A percentile compares a stretch with the other conserved stretches of the same genome.
These are phyloP conservation scores for Gelatoporia subvermispora DNA, from an alignment of 768 basidiomycete species.

Conservation along the genomic window DNA sequence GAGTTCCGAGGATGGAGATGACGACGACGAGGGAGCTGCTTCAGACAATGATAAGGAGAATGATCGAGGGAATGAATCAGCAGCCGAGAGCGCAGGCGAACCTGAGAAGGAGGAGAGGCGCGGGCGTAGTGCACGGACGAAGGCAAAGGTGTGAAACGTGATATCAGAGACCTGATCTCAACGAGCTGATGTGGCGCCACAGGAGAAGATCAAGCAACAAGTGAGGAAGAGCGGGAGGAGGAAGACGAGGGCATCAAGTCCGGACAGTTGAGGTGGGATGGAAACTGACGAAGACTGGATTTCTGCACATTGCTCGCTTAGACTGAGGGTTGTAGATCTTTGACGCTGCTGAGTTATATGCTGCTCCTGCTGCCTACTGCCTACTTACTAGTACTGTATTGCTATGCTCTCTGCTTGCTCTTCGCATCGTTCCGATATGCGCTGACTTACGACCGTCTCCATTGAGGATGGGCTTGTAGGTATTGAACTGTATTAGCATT, in stretches of 20 bases:
- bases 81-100: conserved; percentile 14
- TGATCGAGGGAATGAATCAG: conserved; percentile 12
- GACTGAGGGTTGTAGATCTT: too few relatives aligned
- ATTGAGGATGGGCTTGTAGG: too few relatives aligned
- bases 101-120: conserved; percentile 21
- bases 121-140: conserved; percentile 27
- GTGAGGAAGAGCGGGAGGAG: conserved; percentile 15
- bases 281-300: too few relatives aligned
- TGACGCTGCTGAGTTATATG: too few relatives aligned
- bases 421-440: too few relatives aligned
- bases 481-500: too few relatives aligned
- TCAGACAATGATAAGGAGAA: conserved; percentile 14
- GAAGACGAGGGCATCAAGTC: conserved; percentile 8
- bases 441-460: too few relatives aligned
- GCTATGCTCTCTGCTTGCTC: too few relatives aligned
- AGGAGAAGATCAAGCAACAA: conserved; percentile 28
- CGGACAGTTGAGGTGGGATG: conserved; percentile 12
- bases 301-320: too few relatives aligned
- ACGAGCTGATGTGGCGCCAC: background rate
- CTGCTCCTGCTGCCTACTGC: too few relatives aligned
- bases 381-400: too few relatives aligned
- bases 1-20: conserved; percentile 9
- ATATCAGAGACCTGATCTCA: background rate
- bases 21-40: conserved; percentile 7
- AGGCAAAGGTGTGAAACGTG: conserved; percentile 26